These are phyloP conservation scores for Protomyces lactucae-debilis DNA, from an alignment of 1,139 yeast species.

Conservation along the genomic window DNA sequence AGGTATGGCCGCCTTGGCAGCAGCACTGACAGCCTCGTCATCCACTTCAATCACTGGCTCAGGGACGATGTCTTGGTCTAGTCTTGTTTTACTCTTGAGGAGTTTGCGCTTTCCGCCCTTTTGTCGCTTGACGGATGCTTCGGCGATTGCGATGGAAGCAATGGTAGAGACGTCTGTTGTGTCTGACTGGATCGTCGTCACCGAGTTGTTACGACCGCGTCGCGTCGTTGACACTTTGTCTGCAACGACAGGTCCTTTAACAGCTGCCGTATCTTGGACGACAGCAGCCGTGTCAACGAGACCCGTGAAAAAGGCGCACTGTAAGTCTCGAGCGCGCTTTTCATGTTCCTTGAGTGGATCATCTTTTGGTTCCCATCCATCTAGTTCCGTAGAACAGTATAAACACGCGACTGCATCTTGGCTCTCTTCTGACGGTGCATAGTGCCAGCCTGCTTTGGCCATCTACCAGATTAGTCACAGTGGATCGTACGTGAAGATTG, in stretches of 20 bases:
- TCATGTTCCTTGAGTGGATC: slow-evolving; percentile 45
- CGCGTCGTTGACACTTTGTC: neutral
- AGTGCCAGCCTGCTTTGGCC: slow-evolving; percentile 69
- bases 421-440: slow-evolving; percentile 53
- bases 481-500: neutral
- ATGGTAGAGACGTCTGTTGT: neutral
- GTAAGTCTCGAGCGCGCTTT: slow-evolving; percentile 44
- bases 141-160: neutral
- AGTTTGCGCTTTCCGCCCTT: neutral
- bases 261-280: neutral
- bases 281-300: slow-evolving; percentile 2
- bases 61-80: neutral
- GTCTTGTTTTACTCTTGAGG: neutral
- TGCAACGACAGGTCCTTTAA: neutral
- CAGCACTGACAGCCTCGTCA: neutral
- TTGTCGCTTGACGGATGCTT: neutral
- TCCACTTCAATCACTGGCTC: neutral
- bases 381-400: slow-evolving; percentile 63
- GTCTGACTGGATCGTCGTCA: neutral
- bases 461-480: slow-evolving; percentile 35
- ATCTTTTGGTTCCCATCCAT: slow-evolving; percentile 68
- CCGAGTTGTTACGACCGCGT: neutral
- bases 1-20: slow-evolving; percentile 7
- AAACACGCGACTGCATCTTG: slow-evolving; percentile 69
- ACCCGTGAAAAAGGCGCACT: slow-evolving; percentile 49